Evolutionary conservation across 1,139 yeast species (phyloP).

Genomic region (Zygosaccharomyces sapae): DNA sequence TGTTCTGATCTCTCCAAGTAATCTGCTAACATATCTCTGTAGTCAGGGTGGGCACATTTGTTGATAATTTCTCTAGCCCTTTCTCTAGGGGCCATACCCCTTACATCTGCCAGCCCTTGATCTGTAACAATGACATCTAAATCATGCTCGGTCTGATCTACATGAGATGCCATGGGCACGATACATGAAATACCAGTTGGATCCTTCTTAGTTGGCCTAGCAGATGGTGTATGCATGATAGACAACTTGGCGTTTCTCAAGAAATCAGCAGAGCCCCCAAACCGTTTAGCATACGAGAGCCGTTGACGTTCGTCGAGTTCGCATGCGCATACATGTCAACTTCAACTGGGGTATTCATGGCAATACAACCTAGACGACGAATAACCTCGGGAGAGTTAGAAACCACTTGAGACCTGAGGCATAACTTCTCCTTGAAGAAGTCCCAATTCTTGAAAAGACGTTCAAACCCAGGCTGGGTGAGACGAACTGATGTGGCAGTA

Average conservation of each 20-base stretch:
- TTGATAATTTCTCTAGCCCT: constrained; percentile 82
- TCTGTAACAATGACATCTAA: constrained; percentile 91
- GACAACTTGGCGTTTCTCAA: constrained; percentile 93
- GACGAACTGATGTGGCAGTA: constrained; percentile 91
- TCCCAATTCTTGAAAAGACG: constrained; percentile 91
- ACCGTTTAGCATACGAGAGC: constrained; percentile 96
- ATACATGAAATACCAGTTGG: constrained; percentile 92
- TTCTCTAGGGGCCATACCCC: constrained; percentile 93
- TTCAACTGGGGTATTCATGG: constrained; percentile 99
- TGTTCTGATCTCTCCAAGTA: constrained; percentile 81
- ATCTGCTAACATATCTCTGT: constrained; percentile 74
- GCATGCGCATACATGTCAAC: constrained; percentile 97
- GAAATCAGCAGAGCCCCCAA: constrained; percentile 98
- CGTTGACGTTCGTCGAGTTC: constrained; percentile 93
- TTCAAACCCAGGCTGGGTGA: constrained; percentile 84
- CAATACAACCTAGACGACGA: constrained; percentile 94
- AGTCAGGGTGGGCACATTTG: constrained; percentile 93
- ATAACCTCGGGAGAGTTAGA: constrained; percentile 95
- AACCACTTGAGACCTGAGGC: constrained; percentile 89
- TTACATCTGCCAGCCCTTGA: constrained; percentile 92
- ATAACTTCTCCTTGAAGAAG: constrained; percentile 68
- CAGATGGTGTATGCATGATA: constrained; percentile 96
- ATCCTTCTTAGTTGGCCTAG: constrained; percentile 88
- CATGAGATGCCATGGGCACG: constrained; percentile 92
- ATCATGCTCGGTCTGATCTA: constrained; percentile 97